phyloP scores from a whole-genome alignment of 2,329 filamentous ascomycete species.

The Teratosphaeria epicoccoides region DNA sequence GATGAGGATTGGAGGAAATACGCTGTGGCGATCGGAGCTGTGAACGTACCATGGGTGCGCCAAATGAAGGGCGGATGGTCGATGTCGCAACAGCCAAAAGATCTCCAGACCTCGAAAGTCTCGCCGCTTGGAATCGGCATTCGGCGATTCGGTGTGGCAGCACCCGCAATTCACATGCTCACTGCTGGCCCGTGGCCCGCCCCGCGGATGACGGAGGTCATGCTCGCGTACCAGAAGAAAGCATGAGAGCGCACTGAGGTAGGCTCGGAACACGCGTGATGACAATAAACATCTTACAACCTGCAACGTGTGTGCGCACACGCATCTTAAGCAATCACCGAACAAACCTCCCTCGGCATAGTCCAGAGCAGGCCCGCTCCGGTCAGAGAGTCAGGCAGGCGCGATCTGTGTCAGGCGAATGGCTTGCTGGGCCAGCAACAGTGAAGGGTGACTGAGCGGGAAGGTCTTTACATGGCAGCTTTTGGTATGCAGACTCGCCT shows the following conservation, averaged over 20 bases:
- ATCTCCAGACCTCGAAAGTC: neutral
- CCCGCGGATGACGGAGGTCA: neutral
- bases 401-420: neutral
- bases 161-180: neutral
- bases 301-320: neutral
- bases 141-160: neutral
- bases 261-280: neutral
- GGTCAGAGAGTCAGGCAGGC: neutral
- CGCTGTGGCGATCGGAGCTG: neutral
- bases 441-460: neutral
- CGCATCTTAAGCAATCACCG: no score
- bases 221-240: neutral
- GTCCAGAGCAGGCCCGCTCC: neutral
- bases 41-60: neutral
- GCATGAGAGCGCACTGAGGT: neutral
- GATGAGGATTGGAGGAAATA: neutral
- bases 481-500: constrained; percentile 13
- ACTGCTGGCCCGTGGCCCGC: neutral
- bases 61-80: neutral
- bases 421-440: neutral
- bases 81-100: neutral
- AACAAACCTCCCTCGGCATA: neutral
- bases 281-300: neutral
- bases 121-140: neutral
- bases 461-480: constrained; percentile 14